These are phyloP conservation scores for Xylona heveae DNA, from an alignment of 495 filamentous ascomycete genomes.

Conservation along the genomic window DNA sequence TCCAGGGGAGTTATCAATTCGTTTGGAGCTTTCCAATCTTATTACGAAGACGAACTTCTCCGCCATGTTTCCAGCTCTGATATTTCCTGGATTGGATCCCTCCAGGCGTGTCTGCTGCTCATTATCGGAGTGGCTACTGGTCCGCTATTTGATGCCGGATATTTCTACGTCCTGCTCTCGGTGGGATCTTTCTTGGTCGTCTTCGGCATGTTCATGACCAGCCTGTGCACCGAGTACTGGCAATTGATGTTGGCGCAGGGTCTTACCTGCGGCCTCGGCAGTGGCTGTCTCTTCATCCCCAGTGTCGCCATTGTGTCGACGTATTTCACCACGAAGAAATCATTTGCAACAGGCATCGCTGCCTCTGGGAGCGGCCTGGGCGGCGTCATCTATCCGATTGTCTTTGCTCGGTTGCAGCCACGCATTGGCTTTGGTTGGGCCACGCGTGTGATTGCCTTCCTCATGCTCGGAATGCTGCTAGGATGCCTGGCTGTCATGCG, in stretches of 20 bases:
- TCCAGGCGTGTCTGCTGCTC: conserved; percentile 48
- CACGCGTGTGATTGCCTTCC: conserved; percentile 3
- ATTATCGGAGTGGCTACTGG: conserved; percentile 39
- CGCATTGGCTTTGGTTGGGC: conserved; percentile 5
- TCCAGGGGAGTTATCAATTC: conserved; percentile 34
- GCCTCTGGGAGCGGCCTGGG: conserved; percentile 34
- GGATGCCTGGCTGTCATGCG: conserved; percentile 1
- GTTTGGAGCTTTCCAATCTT: conserved; percentile 50
- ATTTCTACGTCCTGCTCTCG: conserved; percentile 31
- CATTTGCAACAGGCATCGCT: conserved; percentile 33
- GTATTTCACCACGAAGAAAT: conserved; percentile 33
- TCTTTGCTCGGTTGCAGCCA: background rate
- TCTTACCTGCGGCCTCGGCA: conserved; percentile 21
- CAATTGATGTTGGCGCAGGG: conserved; percentile 40
- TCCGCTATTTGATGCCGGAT: conserved; percentile 47
- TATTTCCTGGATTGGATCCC: conserved; percentile 54
- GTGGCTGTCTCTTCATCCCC: conserved; percentile 31
- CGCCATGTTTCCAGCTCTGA: too few relatives aligned
- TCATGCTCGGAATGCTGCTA: background rate
- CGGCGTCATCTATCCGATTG: conserved; percentile 5
- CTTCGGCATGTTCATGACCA: conserved; percentile 52
- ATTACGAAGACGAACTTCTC: conserved; percentile 26
- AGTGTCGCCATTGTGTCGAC: conserved; percentile 36
- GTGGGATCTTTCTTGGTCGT: conserved; percentile 38
- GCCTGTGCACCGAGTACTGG: conserved; percentile 31